Evolutionary conservation across 1,284 basidiomycete species (phyloP).

Genomic region (Naganishia cerealis): DNA sequence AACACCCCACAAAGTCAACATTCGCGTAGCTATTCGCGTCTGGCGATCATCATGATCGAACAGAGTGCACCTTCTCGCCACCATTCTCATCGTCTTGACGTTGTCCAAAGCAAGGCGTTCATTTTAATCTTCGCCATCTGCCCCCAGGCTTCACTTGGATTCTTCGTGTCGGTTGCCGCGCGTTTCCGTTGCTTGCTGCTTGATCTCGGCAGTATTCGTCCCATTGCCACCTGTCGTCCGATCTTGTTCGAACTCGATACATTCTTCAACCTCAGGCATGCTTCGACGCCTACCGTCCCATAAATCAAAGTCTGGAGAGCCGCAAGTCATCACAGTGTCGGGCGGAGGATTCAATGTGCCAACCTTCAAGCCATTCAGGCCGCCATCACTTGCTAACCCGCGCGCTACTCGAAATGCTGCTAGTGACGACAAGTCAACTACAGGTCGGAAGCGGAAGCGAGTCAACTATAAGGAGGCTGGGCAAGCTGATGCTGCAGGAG

Average conservation of each 20-base stretch:
- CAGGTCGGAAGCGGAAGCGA: constrained; percentile 70
- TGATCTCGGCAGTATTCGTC: neutral
- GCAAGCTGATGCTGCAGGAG: constrained; percentile 60
- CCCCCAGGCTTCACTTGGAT: neutral
- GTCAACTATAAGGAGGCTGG: constrained; percentile 66
- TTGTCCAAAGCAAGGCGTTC: neutral
- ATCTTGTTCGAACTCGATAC: neutral
- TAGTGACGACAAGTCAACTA: constrained; percentile 60
- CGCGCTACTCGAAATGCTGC: constrained; percentile 19
- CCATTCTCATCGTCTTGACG: neutral
- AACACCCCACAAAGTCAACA: constrained; percentile 24
- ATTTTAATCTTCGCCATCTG: neutral
- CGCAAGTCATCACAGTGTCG: constrained; percentile 17
- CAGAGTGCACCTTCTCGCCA: neutral
- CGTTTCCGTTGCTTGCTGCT: neutral
- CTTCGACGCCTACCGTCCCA: constrained; percentile 16
- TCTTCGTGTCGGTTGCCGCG: neutral
- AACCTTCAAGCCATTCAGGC: constrained; percentile 69
- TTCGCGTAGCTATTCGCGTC: neutral
- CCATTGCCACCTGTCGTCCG: neutral
- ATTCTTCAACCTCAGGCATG: neutral
- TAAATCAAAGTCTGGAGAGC: constrained; percentile 31
- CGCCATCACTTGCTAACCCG: constrained; percentile 60
- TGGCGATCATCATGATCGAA: constrained; percentile 16
- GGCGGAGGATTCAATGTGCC: constrained; percentile 47